A percentile compares a stretch with the other conserved stretches of the same genome.
These are phyloP conservation scores for Spongospora subterranea DNA, from an alignment of 208 protist species.

Conservation along the genomic window DNA sequence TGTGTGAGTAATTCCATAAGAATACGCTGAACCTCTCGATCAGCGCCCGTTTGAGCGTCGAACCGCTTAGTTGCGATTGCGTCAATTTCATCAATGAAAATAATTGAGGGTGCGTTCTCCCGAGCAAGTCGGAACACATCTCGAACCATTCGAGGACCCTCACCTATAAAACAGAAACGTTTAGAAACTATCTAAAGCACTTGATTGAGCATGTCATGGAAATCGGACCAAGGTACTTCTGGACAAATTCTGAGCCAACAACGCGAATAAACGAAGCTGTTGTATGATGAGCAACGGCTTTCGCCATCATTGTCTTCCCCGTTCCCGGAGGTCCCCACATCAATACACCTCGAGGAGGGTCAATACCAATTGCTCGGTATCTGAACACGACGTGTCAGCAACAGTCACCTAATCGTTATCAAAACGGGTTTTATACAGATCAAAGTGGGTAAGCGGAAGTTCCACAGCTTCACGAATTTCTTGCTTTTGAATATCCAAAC, in stretches of 20 bases:
- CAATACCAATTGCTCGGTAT: conserved; percentile 93
- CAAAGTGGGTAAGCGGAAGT: conserved; percentile 97
- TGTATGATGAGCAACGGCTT: conserved; percentile 98
- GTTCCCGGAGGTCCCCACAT: conserved; percentile 82
- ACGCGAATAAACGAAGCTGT: conserved; percentile 92
- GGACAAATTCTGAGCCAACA: conserved; percentile 99
- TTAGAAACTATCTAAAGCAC: not conserved
- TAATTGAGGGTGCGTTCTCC: conserved; percentile 98
- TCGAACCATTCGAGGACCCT: conserved; percentile 98
- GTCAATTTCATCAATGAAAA: conserved; percentile 99
- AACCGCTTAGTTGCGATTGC: conserved; percentile 99
- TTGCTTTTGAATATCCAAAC: conserved; percentile 99
- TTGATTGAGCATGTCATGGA: not conserved
- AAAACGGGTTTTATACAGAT: conserved; percentile 85
- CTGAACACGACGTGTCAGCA: too few relatives aligned
- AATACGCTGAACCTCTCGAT: conserved; percentile 99
- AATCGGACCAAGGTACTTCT: conserved; percentile 94
- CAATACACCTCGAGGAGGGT: conserved; percentile 98
- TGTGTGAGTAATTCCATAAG: conserved; percentile 99
- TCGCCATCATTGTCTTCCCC: conserved; percentile 84
- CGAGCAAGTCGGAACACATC: conserved; percentile 96
- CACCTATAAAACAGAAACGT: conserved; percentile 81
- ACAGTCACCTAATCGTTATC: not conserved
- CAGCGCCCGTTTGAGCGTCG: conserved; percentile 95
- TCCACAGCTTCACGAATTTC: conserved; percentile 99